phyloP scores from a whole-genome alignment of 495 filamentous ascomycete genomes.

The Chaetomium tenue region DNA sequence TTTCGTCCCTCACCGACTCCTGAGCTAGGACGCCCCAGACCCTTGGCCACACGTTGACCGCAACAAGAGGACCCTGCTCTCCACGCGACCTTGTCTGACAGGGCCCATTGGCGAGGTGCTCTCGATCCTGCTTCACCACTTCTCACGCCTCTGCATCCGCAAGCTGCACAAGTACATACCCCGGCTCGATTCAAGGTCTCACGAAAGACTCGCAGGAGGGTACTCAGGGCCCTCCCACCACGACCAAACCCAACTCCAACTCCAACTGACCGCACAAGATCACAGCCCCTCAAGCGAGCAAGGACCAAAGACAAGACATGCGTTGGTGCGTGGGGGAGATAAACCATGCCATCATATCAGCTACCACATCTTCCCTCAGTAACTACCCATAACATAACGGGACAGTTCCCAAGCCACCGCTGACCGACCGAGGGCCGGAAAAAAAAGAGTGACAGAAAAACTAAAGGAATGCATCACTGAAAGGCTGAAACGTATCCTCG shows the following conservation, averaged over 20 bases:
- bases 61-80: background rate
- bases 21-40: background rate
- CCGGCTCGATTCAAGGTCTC: too few relatives aligned
- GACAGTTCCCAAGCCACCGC: background rate
- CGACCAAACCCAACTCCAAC: background rate
- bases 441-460: background rate
- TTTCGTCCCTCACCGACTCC: background rate
- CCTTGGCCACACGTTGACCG: background rate
- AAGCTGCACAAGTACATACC: background rate
- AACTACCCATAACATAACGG: background rate
- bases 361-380: background rate
- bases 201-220: background rate
- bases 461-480: background rate
- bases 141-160: background rate
- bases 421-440: too few relatives aligned
- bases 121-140: background rate
- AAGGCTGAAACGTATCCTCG: background rate
- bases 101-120: background rate
- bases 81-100: background rate
- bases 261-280: background rate
- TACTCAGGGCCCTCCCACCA: background rate
- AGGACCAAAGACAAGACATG: background rate
- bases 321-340: background rate
- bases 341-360: background rate
- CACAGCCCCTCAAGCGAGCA: too few relatives aligned